Base-by-base conservation (phyloP, 2,329 filamentous ascomycete genomes). In the Atkinsonella hypoxylon region DNA sequence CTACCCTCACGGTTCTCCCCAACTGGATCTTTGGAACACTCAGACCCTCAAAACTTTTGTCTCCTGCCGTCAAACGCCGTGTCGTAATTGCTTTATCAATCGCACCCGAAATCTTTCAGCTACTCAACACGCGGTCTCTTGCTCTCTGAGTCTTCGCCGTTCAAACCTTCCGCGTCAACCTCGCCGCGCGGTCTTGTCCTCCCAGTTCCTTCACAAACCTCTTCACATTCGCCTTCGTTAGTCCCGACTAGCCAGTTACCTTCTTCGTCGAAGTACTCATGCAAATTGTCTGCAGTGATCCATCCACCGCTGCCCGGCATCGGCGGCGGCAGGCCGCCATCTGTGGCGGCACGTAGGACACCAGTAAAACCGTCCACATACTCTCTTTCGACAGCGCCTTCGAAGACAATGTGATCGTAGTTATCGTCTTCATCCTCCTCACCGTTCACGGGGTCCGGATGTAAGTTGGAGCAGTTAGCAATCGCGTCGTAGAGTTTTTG, bases 201-300 rank as follows among this genome's bases (percentile, higher is more conserved):
- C 26, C 82, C 82, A 1, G 79, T 82, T 9, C 83, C 82, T 51
- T 82, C 81, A 43, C 83, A 83, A 18, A 84, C 69, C 50, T 73
- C 78, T 26, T 68, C 67, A 2, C 57, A 47, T 18, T 17, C 70
- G 53, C 63, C 73, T 7, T 62, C 67, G 2, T 62, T 69, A 10
- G 61, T 59, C 1, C 61, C 65, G 0, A 71, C 78, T 55, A 86
- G 84, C 78, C 85, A 91, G 62, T 91, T 89, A 2, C 88, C 88
- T 9, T 89, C 77, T 54, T 78, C 82, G 59, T 93, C 87, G 66
- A 93, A 87, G 62, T 82, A 95, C 58, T 95, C 79, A 56, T 85
- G 75, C 64, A 95, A 83, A 60, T 96, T 97, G 51, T 95, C 91
- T 9, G 87, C 86, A 15, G 91, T 97, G 62, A 97, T 89, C 87